phyloP scores from a whole-genome alignment of 1,284 basidiomycete genomes.

The Anthracocystis walkeri region DNA sequence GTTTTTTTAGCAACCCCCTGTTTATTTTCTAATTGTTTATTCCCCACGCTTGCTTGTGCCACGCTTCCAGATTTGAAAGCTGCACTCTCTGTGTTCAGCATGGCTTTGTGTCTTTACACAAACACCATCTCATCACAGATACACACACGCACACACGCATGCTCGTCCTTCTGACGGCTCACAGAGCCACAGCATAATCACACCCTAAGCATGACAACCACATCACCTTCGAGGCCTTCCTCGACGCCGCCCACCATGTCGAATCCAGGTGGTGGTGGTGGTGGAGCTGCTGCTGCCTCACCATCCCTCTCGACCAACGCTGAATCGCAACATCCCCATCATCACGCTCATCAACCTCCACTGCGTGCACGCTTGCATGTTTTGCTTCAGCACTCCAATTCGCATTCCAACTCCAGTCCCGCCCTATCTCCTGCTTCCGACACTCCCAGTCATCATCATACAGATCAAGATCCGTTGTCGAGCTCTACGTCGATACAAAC shows the following conservation, averaged over 20 bases:
- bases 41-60: not conserved
- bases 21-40: no score
- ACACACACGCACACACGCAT: slow-evolving; percentile 5
- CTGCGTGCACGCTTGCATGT: slow-evolving; percentile 35
- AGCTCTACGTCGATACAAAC: slow-evolving; percentile 35
- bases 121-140: not conserved
- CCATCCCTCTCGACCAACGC: slow-evolving; percentile 6
- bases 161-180: slow-evolving; percentile 10
- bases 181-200: slow-evolving; percentile 6
- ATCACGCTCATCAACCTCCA: slow-evolving; percentile 22
- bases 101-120: not conserved
- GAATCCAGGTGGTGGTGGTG: slow-evolving; percentile 5
- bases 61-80: not conserved
- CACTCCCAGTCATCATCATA: slow-evolving; percentile 21
- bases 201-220: slow-evolving; percentile 2
- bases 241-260: slow-evolving; percentile 6
- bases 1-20: no score
- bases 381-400: slow-evolving; percentile 33
- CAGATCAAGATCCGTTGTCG: slow-evolving; percentile 11
- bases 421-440: slow-evolving; percentile 33
- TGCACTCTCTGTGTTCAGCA: not conserved
- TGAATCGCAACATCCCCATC: not conserved
- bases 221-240: slow-evolving; percentile 10
- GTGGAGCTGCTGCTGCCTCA: slow-evolving; percentile 4
- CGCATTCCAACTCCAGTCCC: slow-evolving; percentile 33